Evolutionary conservation across 2,329 filamentous ascomycete species (phyloP).

Genomic region (Penicillium hordei): DNA sequence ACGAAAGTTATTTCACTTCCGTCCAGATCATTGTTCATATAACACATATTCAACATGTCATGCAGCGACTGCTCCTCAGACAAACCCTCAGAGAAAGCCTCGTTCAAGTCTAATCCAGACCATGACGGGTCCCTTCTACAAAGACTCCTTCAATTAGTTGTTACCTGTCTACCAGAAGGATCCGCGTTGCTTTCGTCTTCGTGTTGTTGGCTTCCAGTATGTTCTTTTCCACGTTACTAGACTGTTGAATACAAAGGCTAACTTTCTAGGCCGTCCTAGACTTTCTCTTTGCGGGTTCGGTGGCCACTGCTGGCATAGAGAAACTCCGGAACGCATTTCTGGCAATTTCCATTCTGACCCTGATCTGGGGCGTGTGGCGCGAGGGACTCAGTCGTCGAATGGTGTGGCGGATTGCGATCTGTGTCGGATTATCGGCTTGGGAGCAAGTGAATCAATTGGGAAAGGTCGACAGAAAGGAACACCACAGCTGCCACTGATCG

Average conservation of each 20-base stretch:
- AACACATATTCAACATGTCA: background rate
- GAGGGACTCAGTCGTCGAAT: constrained; percentile 18
- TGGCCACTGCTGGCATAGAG: constrained; percentile 16
- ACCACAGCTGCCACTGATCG: constrained; percentile 21
- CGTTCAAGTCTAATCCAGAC: background rate
- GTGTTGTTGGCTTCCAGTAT: constrained; percentile 20
- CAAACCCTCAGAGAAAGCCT: background rate
- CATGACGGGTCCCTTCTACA: background rate
- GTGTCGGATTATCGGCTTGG: constrained; percentile 16
- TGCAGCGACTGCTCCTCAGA: background rate
- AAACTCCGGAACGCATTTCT: constrained; percentile 15
- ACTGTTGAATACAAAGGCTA: background rate
- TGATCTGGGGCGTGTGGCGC: constrained; percentile 11
- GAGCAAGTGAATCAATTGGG: constrained; percentile 9
- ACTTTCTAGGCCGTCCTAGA: constrained; percentile 15
- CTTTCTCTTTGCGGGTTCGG: constrained; percentile 19
- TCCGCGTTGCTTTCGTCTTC: constrained; percentile 17
- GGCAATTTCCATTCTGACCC: constrained; percentile 14
- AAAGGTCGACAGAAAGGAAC: background rate
- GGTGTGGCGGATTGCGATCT: constrained; percentile 15
- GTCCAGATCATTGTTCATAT: background rate
- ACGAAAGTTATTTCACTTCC: too few species aligned
- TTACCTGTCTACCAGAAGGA: constrained; percentile 16
- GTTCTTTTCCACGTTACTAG: background rate
- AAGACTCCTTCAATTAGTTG: background rate